These are phyloP conservation scores for Mariannaea sp. DNA, from an alignment of 2,329 filamentous ascomycete species.

Conservation along the genomic window DNA sequence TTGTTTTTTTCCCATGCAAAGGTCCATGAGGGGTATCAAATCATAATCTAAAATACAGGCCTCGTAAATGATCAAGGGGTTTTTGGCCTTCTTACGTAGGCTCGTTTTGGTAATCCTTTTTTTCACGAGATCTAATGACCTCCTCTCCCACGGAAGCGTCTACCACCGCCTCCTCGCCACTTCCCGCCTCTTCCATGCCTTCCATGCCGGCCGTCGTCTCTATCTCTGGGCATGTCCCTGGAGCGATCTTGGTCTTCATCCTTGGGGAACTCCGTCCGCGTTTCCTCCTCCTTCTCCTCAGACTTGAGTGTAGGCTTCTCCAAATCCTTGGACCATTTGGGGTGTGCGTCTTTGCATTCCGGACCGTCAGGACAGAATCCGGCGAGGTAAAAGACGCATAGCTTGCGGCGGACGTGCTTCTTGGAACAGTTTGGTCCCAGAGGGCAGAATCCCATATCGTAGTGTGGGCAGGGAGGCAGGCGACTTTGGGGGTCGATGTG, in stretches of 20 bases:
- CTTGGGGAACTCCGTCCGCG: slow-evolving; percentile 38
- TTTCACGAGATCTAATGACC: slow-evolving; percentile 34
- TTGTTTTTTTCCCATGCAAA: slow-evolving; percentile 8
- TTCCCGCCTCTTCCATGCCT: slow-evolving; percentile 45
- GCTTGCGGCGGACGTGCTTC: slow-evolving; percentile 79
- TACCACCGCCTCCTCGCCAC: slow-evolving; percentile 44
- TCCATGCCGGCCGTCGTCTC: slow-evolving; percentile 42
- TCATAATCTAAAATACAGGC: too few relatives aligned
- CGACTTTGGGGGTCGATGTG: slow-evolving; percentile 85
- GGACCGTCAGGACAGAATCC: slow-evolving; percentile 90
- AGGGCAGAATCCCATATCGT: slow-evolving; percentile 93
- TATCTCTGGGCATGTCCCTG: slow-evolving; percentile 43
- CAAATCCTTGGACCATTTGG: slow-evolving; percentile 77
- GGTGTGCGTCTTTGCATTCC: slow-evolving; percentile 79
- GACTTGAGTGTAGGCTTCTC: slow-evolving; percentile 76
- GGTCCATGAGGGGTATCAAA: neutral
- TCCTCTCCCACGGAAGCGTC: slow-evolving; percentile 44
- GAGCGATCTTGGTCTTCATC: slow-evolving; percentile 47
- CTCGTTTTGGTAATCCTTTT: too few relatives aligned
- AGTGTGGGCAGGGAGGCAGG: slow-evolving; percentile 83
- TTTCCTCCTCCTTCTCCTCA: slow-evolving; percentile 61
- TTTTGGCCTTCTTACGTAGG: too few relatives aligned
- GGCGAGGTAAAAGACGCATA: slow-evolving; percentile 86
- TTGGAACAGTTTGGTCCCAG: slow-evolving; percentile 86
- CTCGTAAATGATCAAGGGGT: too few relatives aligned